A percentile compares a stretch with the other conserved stretches of the same genome.
Conservation (phyloP, 2,329 filamentous ascomycete species). For the Neonectria sp. region DNA sequence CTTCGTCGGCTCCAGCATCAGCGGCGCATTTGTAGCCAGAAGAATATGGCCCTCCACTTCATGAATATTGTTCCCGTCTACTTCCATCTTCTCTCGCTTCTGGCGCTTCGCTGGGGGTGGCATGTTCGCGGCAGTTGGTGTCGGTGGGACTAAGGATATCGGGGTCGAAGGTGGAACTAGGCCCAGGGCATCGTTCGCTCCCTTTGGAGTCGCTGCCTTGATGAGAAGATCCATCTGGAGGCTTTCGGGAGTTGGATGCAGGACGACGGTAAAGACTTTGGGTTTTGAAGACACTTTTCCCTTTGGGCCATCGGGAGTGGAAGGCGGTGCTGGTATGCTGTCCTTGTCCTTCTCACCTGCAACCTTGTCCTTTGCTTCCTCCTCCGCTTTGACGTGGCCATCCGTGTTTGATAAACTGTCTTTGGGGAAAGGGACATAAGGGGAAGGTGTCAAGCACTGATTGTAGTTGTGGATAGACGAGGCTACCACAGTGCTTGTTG, state of each 20-base stretch:
- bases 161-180: slow-evolving; percentile 79
- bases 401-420: slow-evolving; percentile 61
- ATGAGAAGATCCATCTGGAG: slow-evolving; percentile 82
- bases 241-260: slow-evolving; percentile 86
- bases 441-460: slow-evolving; percentile 89
- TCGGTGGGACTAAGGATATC: slow-evolving; percentile 70
- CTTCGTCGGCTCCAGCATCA: slow-evolving; percentile 84
- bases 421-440: slow-evolving; percentile 83
- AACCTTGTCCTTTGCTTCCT: slow-evolving; percentile 48
- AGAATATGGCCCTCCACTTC: slow-evolving; percentile 84
- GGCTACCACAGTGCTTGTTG: slow-evolving; percentile 74
- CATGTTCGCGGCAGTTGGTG: slow-evolving; percentile 73
- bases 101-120: slow-evolving; percentile 75
- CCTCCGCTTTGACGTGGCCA: slow-evolving; percentile 54
- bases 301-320: slow-evolving; percentile 63
- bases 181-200: slow-evolving; percentile 58
- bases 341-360: slow-evolving; percentile 68
- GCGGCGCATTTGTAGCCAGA: slow-evolving; percentile 78
- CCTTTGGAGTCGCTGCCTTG: slow-evolving; percentile 79
- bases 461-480: slow-evolving; percentile 96
- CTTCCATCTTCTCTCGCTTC: slow-evolving; percentile 80
- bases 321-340: slow-evolving; percentile 64
- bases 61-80: slow-evolving; percentile 81
- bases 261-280: slow-evolving; percentile 82
- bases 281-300: slow-evolving; percentile 63